Conservation (phyloP, 108 stramenopile genomes). For the Cyclotella baltica region DNA sequence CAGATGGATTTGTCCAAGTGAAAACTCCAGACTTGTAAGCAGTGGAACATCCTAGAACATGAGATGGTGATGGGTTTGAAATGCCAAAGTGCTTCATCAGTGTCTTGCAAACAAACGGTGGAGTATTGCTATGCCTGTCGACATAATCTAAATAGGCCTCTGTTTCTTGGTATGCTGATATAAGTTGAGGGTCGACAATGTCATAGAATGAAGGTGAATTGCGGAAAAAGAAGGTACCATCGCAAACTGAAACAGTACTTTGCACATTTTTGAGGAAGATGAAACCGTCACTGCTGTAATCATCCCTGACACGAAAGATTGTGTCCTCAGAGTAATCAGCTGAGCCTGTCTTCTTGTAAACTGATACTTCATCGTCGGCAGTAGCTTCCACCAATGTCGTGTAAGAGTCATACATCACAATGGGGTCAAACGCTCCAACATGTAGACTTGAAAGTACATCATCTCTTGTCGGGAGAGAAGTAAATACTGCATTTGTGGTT, state of each 20-base stretch:
- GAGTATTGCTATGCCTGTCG: constrained; percentile 50
- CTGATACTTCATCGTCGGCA: constrained; percentile 17
- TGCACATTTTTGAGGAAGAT: constrained; percentile 47
- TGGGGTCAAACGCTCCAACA: constrained; percentile 41
- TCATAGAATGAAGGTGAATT: constrained; percentile 40
- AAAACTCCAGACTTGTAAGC: constrained; percentile 30
- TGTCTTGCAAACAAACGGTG: constrained; percentile 56
- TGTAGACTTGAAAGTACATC: constrained; percentile 22
- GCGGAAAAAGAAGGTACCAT: constrained; percentile 31
- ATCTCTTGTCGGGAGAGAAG: constrained; percentile 26
- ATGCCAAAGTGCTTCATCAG: constrained; percentile 54
- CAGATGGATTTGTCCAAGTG: constrained; percentile 15
- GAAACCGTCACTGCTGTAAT: constrained; percentile 4
- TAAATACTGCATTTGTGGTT: constrained; percentile 32
- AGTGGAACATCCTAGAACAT: constrained; percentile 33
- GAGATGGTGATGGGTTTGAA: constrained; percentile 58
- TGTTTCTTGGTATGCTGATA: constrained; percentile 44
- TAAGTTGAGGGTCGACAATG: constrained; percentile 26
- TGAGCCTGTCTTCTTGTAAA: constrained; percentile 10
- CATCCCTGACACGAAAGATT: constrained; percentile 28
- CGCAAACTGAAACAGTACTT: constrained; percentile 16
- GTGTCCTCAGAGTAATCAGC: constrained; percentile 26
- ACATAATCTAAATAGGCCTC: constrained; percentile 60
- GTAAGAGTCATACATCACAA: constrained; percentile 1
- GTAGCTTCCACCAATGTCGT: not conserved